Evolutionary conservation across 2,329 filamentous ascomycete genomes (phyloP).

Genomic region (Aspergillus arachidicola): DNA sequence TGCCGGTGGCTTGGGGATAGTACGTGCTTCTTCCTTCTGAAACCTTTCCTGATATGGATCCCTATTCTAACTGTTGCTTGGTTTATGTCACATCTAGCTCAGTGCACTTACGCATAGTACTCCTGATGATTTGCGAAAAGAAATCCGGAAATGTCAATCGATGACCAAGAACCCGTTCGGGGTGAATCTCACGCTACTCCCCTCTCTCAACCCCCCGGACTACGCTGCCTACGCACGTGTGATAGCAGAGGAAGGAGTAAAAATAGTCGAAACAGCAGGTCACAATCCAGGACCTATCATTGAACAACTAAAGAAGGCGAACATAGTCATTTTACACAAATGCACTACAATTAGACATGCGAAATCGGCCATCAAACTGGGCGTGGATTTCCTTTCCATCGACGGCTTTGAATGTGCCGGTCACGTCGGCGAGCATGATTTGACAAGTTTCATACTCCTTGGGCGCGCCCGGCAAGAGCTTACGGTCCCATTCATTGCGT

Average conservation of each 20-base stretch:
- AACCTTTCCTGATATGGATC: not conserved
- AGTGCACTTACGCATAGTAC: slow-evolving; percentile 81
- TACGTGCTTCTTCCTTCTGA: slow-evolving; percentile 30
- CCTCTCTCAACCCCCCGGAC: slow-evolving; percentile 84
- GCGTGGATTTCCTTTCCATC: slow-evolving; percentile 94
- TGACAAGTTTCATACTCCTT: slow-evolving; percentile 66
- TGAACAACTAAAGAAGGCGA: slow-evolving; percentile 77
- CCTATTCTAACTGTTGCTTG: too few species aligned
- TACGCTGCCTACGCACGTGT: slow-evolving; percentile 90
- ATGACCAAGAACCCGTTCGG: slow-evolving; percentile 71
- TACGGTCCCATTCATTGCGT: slow-evolving; percentile 88
- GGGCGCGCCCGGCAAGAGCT: slow-evolving; percentile 82
- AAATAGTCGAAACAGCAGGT: slow-evolving; percentile 89
- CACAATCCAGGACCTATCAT: slow-evolving; percentile 92
- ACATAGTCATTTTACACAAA: slow-evolving; percentile 85
- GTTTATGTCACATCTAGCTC: slow-evolving; percentile 33
- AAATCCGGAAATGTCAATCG: slow-evolving; percentile 82
- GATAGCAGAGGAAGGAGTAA: slow-evolving; percentile 89
- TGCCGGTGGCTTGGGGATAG: slow-evolving; percentile 55
- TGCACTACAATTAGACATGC: slow-evolving; percentile 96
- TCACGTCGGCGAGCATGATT: slow-evolving; percentile 57
- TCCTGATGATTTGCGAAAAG: slow-evolving; percentile 86
- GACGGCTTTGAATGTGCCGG: slow-evolving; percentile 97
- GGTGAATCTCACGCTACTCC: slow-evolving; percentile 93
- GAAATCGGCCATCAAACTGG: slow-evolving; percentile 85